Base-by-base conservation (phyloP, 2,329 filamentous ascomycete species). In the Fusarium longipes region DNA sequence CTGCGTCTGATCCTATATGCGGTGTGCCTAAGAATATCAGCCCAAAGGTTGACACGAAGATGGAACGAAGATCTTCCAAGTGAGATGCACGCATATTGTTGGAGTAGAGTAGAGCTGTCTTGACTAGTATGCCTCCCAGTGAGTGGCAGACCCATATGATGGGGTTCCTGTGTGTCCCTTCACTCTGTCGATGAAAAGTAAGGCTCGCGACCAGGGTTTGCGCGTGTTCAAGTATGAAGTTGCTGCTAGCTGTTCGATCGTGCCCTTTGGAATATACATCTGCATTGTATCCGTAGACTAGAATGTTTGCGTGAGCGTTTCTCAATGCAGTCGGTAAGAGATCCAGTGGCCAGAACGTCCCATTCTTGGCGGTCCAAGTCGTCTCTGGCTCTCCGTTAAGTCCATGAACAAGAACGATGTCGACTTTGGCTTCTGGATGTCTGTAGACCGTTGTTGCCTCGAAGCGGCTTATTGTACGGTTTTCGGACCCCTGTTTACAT, bases 101-200 rank as follows among this genome's bases (percentile, higher is more conserved):
- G 43, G 89, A 90, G 74, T 91, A 88, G 48, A 91, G 83, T 45
- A 93, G 79, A 2, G 89, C 88, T 44, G 89, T 82, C 76, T 93
- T 93, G 50, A 91, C 84, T 3, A 93, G 80, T 60, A 93, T 86
- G 8, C 91, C 91, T 6, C 91, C 91, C 3, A 93, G 81, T 51
- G 89, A 91, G 76, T 93, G 91, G 49, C 86, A 90, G 33, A 93
- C 86, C 82, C 91, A 94, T 63, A 94, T 89, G 69, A 94, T 91
- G 7, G 91, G 89, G 42, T 89, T 87, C 24, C 83, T 82, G 32
- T 81, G 78, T 7, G 86, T 86, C 51, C 84, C 81, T 64, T 86
- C 83, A 67, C 83, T 83, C 71, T 84, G 86, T 67, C 91, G 84
- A 74, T 90, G 90, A 30, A 87, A 81, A 3, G 87, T 86, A 17